Conservation (phyloP, 306 rosid genomes). For the Vigna angularis region DNA sequence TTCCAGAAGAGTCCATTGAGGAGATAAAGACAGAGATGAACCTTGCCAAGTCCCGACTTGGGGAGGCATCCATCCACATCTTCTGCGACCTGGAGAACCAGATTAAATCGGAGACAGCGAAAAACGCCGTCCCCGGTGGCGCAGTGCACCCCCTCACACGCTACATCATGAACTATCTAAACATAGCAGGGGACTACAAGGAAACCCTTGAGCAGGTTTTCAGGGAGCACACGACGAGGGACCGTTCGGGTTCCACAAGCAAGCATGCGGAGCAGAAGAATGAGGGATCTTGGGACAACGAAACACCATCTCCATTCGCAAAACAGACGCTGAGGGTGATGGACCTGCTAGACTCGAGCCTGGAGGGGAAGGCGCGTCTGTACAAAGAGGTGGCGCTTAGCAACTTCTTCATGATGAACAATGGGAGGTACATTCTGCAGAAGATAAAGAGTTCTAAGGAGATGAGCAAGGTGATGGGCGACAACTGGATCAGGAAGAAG, state of each 20-base stretch:
- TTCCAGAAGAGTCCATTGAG: conserved; percentile 46
- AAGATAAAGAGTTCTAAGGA: conserved; percentile 72
- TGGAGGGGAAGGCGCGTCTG: conserved; percentile 64
- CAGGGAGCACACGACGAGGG: conserved; percentile 56
- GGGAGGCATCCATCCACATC: conserved; percentile 49
- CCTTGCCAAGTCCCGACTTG: conserved; percentile 51
- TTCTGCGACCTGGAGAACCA: conserved; percentile 55
- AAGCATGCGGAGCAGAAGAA: conserved; percentile 32
- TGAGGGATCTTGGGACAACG: background rate
- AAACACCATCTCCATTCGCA: conserved; percentile 52
- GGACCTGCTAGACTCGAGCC: conserved; percentile 69
- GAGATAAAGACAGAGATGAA: conserved; percentile 54
- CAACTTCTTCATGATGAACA: conserved; percentile 88
- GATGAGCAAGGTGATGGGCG: conserved; percentile 69
- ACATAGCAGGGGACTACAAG: conserved; percentile 51
- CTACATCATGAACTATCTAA: conserved; percentile 61
- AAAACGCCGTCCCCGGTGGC: conserved; percentile 54
- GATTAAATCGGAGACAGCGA: conserved; percentile 45
- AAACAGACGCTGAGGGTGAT: conserved; percentile 59
- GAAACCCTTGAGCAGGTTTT: conserved; percentile 58
- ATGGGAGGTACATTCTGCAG: conserved; percentile 86
- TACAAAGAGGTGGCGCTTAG: conserved; percentile 69
- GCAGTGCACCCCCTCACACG: conserved; percentile 62
- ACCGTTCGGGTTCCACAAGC: conserved; percentile 57
- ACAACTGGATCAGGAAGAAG: conserved; percentile 76